Evolutionary conservation across 768 basidiomycete species (phyloP), one percentile per base, ranked within the genome.

Genomic region (Pisolithus sp.): DNA sequence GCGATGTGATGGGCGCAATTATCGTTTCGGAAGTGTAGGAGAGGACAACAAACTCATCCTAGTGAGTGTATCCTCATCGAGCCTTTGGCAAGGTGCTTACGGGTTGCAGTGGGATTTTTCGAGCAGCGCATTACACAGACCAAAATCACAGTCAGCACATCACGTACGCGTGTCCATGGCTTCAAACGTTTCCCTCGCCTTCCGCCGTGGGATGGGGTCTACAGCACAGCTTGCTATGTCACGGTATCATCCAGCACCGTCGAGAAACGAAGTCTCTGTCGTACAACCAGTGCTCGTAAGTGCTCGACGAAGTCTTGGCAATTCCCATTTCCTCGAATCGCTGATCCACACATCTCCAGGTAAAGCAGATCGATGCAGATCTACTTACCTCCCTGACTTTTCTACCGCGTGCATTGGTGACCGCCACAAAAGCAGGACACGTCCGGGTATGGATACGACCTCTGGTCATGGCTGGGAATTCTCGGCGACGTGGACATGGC

Each of bases 11-110:
- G 86, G 87, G 26, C 78, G 93, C 31, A 91, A 92, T 39, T 95
- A 97, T 62, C 80, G 95, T 7, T 97, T 99, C 61, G 93, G 88
- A 2, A 94, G 91, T 61, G 92, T 97, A 3, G 96, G 93, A 17
- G 95, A 98, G 66, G 96, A 99, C 61, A 96, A 94, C 65, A 94
- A 94, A 65, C 62, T 99, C 5, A 88, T 96, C 41, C 63, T 98
- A 57, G 93, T 93, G 64, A 49, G 81, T 66, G 18, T 47, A 15
- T 23, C 36, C 24, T 30, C 15, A 21, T 18, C 28, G 15, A 8
- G n/a, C 41, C 21, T 20, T 56, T n/a, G 38, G 43, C n/a, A 57
- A 10, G 15, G 30, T 18, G 20, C 31, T n/a, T 50, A 53, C 48
- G 46, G 46, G 15, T 49, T 57, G 5, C 57, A 93, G 90, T 97